Evolutionary conservation across 768 basidiomycete species (phyloP).

Genomic region (Phaeotremella fagi): DNA sequence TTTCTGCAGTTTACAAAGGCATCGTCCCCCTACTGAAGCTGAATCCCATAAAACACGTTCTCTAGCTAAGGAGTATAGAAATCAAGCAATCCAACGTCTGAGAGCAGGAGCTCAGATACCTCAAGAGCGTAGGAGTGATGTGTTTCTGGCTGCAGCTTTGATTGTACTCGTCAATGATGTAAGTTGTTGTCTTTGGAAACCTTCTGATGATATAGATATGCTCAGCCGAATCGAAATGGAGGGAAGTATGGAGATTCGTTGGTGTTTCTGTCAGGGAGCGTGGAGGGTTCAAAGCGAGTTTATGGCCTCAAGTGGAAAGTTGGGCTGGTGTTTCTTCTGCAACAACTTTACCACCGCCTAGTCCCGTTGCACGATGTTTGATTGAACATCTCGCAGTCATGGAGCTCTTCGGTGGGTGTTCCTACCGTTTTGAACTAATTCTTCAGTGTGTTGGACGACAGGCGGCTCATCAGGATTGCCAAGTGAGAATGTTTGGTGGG

Average conservation of each 20-base stretch:
- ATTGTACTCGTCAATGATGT: constrained; percentile 13
- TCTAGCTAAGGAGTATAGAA: constrained; percentile 2
- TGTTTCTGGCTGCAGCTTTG: constrained; percentile 5
- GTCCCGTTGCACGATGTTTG: constrained; percentile 6
- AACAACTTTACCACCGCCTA: too few relatives aligned
- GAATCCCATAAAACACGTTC: background rate
- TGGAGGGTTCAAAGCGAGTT: too few relatives aligned
- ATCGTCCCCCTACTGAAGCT: background rate
- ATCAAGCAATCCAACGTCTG: constrained; percentile 5
- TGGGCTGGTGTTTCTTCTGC: too few relatives aligned
- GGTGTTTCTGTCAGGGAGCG: constrained; percentile 3
- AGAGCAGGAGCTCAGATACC: constrained; percentile 11
- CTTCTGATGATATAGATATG: constrained; percentile 2
- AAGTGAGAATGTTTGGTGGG: background rate
- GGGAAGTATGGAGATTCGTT: constrained; percentile 8
- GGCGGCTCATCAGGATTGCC: background rate
- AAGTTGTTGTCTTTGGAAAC: background rate
- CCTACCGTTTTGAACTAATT: background rate
- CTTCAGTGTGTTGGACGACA: background rate
- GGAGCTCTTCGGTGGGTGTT: constrained; percentile 3
- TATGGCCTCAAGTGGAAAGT: too few relatives aligned
- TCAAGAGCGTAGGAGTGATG: too few relatives aligned
- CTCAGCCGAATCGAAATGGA: constrained; percentile 8
- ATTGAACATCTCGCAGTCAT: constrained; percentile 7
- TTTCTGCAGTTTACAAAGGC: background rate